phyloP scores from a whole-genome alignment of 208 protist species.

The Trichomonas gallinae region DNA sequence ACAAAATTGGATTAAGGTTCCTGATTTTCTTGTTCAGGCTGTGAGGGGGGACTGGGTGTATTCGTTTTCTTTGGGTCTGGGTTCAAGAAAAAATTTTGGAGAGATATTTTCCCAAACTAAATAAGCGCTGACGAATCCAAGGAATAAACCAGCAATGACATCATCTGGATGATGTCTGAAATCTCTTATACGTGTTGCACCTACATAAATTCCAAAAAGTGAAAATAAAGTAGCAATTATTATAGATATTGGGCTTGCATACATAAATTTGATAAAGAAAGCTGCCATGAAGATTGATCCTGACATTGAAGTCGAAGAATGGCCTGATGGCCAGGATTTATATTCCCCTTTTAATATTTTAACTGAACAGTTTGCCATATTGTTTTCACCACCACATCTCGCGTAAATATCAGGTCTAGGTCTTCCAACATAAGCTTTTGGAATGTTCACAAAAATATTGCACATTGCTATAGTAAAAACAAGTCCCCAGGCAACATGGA shows the following conservation, averaged over 20 bases:
- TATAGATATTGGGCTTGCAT: neutral
- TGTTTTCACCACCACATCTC: neutral
- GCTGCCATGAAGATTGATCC: neutral
- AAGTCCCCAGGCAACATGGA: neutral
- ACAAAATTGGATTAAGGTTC: too few relatives aligned
- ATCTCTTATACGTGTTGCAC: neutral
- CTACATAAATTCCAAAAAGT: neutral
- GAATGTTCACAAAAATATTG: neutral
- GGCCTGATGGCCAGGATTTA: constrained; percentile 3
- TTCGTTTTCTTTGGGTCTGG: neutral
- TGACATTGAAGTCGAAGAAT: neutral
- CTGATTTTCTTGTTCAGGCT: too few relatives aligned
- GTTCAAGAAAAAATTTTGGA: neutral
- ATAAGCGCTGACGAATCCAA: neutral
- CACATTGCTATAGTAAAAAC: neutral
- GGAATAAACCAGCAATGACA: neutral
- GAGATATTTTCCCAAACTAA: neutral
- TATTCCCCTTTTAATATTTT: neutral
- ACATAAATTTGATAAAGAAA: neutral
- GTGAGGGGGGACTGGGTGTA: neutral
- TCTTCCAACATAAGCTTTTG: neutral
- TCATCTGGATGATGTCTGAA: neutral
- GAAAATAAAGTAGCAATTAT: neutral
- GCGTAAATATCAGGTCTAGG: neutral
- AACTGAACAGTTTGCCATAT: neutral